Conservation (phyloP, 495 filamentous ascomycete genomes). For the Recurvomyces mirabilis region DNA sequence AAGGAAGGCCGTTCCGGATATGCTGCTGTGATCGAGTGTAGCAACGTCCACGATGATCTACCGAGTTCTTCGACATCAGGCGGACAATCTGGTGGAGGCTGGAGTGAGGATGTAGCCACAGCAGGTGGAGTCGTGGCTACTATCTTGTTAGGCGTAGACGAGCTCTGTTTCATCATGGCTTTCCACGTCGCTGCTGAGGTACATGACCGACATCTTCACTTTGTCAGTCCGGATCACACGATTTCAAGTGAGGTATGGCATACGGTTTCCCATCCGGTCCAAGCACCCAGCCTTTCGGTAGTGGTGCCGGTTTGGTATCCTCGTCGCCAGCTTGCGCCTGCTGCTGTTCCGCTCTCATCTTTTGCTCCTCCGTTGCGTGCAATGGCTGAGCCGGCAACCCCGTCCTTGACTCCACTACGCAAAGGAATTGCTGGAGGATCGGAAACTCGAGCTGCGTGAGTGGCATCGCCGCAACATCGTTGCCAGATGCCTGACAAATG, state of each 20-base stretch:
- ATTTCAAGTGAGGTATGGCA: slow-evolving; percentile 25
- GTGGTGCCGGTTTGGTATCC: slow-evolving; percentile 28
- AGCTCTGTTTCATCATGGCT: slow-evolving; percentile 49
- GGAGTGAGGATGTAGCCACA: slow-evolving; percentile 15
- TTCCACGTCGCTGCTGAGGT: slow-evolving; percentile 62
- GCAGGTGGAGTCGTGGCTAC: slow-evolving; percentile 18
- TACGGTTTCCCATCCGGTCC: slow-evolving; percentile 96
- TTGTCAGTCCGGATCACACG: slow-evolving; percentile 17
- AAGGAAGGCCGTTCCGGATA: slow-evolving; percentile 62
- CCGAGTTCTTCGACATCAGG: slow-evolving; percentile 79
- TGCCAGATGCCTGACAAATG: slow-evolving; percentile 4
- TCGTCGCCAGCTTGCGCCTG: slow-evolving; percentile 15
- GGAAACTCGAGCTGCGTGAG: slow-evolving; percentile 16
- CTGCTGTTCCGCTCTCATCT: slow-evolving; percentile 9
- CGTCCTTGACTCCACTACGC: slow-evolving; percentile 18
- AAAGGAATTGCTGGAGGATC: slow-evolving; percentile 23
- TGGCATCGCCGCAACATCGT: slow-evolving; percentile 12
- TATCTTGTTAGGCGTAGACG: slow-evolving; percentile 12
- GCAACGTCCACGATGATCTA: slow-evolving; percentile 79
- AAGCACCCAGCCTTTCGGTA: slow-evolving; percentile 73
- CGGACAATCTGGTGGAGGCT: slow-evolving; percentile 37
- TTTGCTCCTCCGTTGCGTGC: slow-evolving; percentile 16
- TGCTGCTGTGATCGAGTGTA: slow-evolving; percentile 78
- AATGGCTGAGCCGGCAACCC: slow-evolving; percentile 24
- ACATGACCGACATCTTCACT: slow-evolving; percentile 72